Evolutionary conservation across 345 rosid genomes (phyloP).

Genomic region (Arabidopsis thaliana): DNA sequence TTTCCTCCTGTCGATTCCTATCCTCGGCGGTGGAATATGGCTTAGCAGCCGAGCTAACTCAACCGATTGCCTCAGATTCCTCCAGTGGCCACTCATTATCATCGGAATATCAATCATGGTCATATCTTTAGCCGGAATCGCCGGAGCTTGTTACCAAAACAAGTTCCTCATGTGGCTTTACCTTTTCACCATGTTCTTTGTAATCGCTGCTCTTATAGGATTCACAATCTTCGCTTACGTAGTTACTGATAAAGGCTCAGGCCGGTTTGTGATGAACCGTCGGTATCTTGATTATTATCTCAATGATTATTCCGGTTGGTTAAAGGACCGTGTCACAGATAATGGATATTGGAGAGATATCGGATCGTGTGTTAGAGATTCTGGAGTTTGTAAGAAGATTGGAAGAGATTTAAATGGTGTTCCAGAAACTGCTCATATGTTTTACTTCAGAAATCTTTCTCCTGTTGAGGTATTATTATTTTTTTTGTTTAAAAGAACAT

Average conservation of each 20-base stretch:
- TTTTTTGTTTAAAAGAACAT: too few relatives aligned
- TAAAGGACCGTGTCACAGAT: constrained; percentile 66
- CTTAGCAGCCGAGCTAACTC: constrained; percentile 85
- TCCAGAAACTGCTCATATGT: constrained; percentile 78
- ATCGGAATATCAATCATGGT: constrained; percentile 83
- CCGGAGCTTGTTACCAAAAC: constrained; percentile 87
- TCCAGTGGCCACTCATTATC: constrained; percentile 91
- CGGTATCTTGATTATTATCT: constrained; percentile 70
- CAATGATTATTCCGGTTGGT: constrained; percentile 82
- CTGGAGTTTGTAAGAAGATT: constrained; percentile 72
- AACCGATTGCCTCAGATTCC: constrained; percentile 86
- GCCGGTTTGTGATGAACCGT: constrained; percentile 56
- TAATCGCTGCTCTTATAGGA: constrained; percentile 78
- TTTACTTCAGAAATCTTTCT: constrained; percentile 62
- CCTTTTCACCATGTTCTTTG: constrained; percentile 85
- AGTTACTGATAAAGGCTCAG: constrained; percentile 87
- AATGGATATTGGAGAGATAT: constrained; percentile 71
- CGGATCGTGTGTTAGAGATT: constrained; percentile 76
- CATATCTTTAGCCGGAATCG: constrained; percentile 82
- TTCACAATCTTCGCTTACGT: constrained; percentile 88
- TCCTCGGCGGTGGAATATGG: constrained; percentile 99
- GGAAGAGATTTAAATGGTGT: constrained; percentile 56
- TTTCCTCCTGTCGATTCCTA: constrained; percentile 81
- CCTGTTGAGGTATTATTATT: constrained; percentile 64
- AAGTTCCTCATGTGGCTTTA: constrained; percentile 79